phyloP scores from a whole-genome alignment of 441 rosid species.

The Flueggea neowawraea region DNA sequence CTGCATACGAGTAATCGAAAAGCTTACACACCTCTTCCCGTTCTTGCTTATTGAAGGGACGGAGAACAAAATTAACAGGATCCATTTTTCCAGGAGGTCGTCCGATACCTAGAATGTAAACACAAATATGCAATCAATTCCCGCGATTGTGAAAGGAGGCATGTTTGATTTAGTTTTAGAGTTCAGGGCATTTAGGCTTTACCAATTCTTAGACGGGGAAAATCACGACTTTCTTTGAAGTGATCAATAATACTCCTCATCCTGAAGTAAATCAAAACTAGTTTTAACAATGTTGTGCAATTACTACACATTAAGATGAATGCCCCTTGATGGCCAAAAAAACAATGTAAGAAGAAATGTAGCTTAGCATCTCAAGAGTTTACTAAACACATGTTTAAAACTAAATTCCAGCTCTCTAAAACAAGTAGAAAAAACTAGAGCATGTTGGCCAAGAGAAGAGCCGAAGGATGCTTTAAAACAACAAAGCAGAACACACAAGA shows the following conservation, averaged over 20 bases:
- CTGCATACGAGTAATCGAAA: neutral
- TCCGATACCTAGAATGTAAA: constrained; percentile 70
- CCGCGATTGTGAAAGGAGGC: neutral
- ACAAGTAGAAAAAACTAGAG: too few species aligned
- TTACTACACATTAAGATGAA: neutral
- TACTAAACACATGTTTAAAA: too few species aligned
- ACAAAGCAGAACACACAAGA: too few species aligned
- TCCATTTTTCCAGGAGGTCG: constrained; percentile 97
- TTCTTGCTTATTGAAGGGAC: constrained; percentile 72
- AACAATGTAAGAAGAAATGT: too few species aligned
- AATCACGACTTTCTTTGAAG: constrained; percentile 84
- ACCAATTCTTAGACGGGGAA: constrained; percentile 97
- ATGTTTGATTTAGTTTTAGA: neutral
- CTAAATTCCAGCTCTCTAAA: too few species aligned
- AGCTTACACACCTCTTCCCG: constrained; percentile 54
- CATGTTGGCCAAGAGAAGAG: too few species aligned
- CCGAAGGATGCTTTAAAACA: too few species aligned
- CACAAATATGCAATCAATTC: constrained; percentile 2
- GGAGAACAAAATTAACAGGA: constrained; percentile 61
- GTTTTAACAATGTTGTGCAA: neutral
- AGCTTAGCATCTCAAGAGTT: too few species aligned
- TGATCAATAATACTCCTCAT: constrained; percentile 87
- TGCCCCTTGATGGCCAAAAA: too few species aligned
- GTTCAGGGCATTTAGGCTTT: constrained; percentile 10
- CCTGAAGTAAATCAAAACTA: constrained; percentile 32